These are phyloP conservation scores for Chlamydomonas reinhardtii DNA, from an alignment of 163 green algal genomes.

Conservation along the genomic window DNA sequence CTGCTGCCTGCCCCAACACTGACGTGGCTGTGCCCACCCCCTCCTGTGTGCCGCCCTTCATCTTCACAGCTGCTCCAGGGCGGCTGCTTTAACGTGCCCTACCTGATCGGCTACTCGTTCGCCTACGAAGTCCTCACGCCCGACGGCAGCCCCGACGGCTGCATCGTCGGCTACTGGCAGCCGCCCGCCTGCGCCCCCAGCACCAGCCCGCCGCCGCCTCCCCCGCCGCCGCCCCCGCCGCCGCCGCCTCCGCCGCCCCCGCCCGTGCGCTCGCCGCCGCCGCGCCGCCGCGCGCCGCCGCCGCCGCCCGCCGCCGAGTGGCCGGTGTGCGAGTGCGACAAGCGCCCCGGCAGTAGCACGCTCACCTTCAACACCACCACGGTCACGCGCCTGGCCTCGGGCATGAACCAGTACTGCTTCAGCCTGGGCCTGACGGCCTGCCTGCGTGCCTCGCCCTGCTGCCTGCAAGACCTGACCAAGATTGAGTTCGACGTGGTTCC, in stretches of 20 bases:
- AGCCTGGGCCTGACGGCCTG: slow-evolving; percentile 5
- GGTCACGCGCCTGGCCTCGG: neutral
- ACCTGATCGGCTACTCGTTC: neutral
- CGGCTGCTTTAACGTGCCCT: too few relatives aligned
- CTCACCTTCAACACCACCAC: slow-evolving; percentile 4
- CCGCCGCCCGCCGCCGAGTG: slow-evolving; percentile 9
- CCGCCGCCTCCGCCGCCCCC: slow-evolving; percentile 24
- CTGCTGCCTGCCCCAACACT: too few relatives aligned
- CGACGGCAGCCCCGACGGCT: neutral
- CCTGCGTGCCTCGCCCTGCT: slow-evolving; percentile 25
- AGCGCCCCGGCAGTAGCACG: neutral
- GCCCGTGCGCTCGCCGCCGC: neutral
- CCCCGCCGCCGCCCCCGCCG: slow-evolving; percentile 7
- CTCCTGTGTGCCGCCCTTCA: too few relatives aligned
- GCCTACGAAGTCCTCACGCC: neutral
- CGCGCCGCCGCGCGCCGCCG: neutral
- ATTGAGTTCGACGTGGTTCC: slow-evolving; percentile 37
- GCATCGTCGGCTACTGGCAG: neutral
- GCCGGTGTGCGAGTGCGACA: slow-evolving; percentile 46
- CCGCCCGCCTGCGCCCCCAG: neutral
- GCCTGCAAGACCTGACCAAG: slow-evolving; percentile 35
- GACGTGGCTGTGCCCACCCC: too few relatives aligned
- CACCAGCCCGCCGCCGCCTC: neutral
- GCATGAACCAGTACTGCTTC: slow-evolving; percentile 48
- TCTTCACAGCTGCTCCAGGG: neutral